A percentile compares a stretch with the other conserved stretches of the same genome.
These are phyloP conservation scores for Oxyria digyna DNA, from an alignment of 148 eudicot species.

Conservation along the genomic window DNA sequence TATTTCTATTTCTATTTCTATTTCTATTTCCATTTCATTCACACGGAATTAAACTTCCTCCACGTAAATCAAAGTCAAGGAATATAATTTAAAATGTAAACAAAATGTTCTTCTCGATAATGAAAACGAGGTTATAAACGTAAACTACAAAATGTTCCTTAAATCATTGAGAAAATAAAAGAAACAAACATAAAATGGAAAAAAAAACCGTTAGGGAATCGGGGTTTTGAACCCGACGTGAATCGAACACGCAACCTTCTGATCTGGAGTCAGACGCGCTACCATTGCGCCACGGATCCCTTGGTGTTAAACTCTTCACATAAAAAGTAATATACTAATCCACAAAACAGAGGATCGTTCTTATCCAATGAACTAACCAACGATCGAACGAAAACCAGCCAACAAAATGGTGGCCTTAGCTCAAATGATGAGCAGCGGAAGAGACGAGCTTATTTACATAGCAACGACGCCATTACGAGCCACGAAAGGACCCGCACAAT, in stretches of 20 bases:
- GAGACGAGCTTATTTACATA: conserved; percentile 61
- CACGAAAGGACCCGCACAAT: conserved; percentile 56
- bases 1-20: too few species aligned
- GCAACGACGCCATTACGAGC: conserved; percentile 75
- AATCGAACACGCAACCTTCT: conserved; percentile 28
- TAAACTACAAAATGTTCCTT: too few species aligned
- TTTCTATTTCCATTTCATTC: too few species aligned
- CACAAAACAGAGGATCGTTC: neutral
- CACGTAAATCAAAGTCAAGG: neutral
- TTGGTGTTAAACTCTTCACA: neutral
- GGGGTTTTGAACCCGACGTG: conserved; percentile 22
- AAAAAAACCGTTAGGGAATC: neutral
- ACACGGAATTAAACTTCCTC: too few species aligned
- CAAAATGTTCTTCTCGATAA: too few species aligned
- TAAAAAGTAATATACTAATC: too few species aligned
- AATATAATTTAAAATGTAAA: too few species aligned
- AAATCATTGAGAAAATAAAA: too few species aligned
- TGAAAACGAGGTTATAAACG: too few species aligned
- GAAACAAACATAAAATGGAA: neutral
- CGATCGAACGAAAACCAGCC: neutral
- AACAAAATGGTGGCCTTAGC: conserved; percentile 14
- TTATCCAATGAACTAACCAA: neutral
- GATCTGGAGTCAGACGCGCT: conserved; percentile 30
- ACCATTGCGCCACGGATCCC: conserved; percentile 30
- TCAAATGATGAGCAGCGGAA: conserved; percentile 11